Conservation (phyloP, 1,284 basidiomycete genomes). For the Ceratobasidium theobromae region DNA sequence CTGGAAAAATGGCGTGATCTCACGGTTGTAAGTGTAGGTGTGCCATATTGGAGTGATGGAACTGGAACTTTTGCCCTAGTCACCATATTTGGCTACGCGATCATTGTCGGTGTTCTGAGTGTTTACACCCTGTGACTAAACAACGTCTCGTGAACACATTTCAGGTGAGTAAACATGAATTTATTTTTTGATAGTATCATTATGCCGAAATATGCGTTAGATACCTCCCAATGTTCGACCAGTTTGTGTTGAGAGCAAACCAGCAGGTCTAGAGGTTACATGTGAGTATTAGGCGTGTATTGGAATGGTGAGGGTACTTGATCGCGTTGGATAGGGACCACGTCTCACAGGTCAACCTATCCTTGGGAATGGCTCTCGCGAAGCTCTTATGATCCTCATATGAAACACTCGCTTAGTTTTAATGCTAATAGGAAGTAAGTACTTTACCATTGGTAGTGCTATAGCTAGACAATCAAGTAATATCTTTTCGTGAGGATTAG, state of each 20-base stretch:
- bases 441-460: background rate
- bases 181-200: background rate
- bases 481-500: conserved; percentile 46
- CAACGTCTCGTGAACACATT: conserved; percentile 87
- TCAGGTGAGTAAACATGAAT: conserved; percentile 52
- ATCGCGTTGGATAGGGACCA: conserved; percentile 54
- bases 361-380: conserved; percentile 82
- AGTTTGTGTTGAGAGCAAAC: conserved; percentile 57
- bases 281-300: conserved; percentile 50
- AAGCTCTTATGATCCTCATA: conserved; percentile 73
- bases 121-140: conserved; percentile 88
- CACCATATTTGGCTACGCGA: conserved; percentile 75
- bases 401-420: conserved; percentile 27
- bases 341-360: conserved; percentile 66
- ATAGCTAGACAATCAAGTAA: background rate
- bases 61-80: conserved; percentile 44
- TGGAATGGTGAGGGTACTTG: background rate
- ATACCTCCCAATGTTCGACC: conserved; percentile 76
- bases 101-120: conserved; percentile 86
- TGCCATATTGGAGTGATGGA: background rate
- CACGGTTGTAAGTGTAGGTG: conserved; percentile 35
- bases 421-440: background rate
- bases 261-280: conserved; percentile 65
- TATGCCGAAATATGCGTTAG: conserved; percentile 46
- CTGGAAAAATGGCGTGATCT: conserved; percentile 51